Evolutionary conservation across 257 asterid genomes (phyloP).

Genomic region (Gentiana dahurica): DNA sequence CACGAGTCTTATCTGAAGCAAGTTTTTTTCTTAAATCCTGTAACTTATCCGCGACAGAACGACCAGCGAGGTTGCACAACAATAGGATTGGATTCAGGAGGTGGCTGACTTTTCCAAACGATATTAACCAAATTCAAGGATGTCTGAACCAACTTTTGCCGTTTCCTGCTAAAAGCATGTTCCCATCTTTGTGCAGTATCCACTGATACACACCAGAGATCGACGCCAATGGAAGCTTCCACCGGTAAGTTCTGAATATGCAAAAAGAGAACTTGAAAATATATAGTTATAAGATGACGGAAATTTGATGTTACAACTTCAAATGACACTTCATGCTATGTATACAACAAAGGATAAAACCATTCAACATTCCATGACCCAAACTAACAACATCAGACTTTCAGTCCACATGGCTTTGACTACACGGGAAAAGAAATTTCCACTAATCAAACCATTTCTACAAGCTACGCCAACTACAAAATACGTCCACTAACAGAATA

Average conservation of each 20-base stretch:
- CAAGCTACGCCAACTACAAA: not conserved
- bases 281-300: not conserved
- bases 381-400: not conserved
- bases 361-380: too few relatives aligned
- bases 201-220: conserved; percentile 91
- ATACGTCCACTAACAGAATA: too few relatives aligned
- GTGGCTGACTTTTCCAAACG: conserved; percentile 83
- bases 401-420: too few relatives aligned
- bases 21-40: conserved; percentile 75
- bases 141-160: conserved; percentile 65
- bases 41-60: conserved; percentile 70
- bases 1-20: conserved; percentile 51
- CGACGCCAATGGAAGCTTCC: conserved; percentile 76
- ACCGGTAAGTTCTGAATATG: conserved; percentile 58
- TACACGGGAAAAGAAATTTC: not conserved
- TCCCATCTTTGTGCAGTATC: conserved; percentile 89
- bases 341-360: not conserved
- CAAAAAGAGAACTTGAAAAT: conserved; percentile 1
- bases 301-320: not conserved
- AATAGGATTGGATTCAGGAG: conserved; percentile 57
- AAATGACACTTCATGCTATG: not conserved
- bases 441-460: not conserved
- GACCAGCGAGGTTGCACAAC: conserved; percentile 68
- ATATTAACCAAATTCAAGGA: conserved; percentile 69
- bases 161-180: conserved; percentile 55